Evolutionary conservation across 2,329 filamentous ascomycete genomes (phyloP).

Genomic region (Onygenales sp.): DNA sequence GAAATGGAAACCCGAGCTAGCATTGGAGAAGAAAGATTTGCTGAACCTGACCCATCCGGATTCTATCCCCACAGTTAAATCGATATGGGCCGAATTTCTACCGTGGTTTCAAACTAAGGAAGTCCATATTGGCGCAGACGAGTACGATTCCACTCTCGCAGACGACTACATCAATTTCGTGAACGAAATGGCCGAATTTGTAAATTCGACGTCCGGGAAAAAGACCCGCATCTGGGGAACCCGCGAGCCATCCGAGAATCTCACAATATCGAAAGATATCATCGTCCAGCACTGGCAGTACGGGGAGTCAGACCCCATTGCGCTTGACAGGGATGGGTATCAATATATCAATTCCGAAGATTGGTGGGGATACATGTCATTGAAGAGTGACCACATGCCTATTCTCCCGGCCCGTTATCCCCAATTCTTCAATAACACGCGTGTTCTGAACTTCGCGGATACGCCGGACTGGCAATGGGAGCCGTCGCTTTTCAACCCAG

Average conservation of each 20-base stretch:
- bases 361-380: constrained; percentile 45
- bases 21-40: constrained; percentile 40
- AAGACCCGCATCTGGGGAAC: constrained; percentile 48
- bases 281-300: constrained; percentile 49
- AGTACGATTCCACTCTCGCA: constrained; percentile 35
- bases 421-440: constrained; percentile 37
- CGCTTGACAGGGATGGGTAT: constrained; percentile 39
- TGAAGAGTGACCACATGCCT: constrained; percentile 46
- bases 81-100: constrained; percentile 43
- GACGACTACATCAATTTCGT: constrained; percentile 42
- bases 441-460: constrained; percentile 42
- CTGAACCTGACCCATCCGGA: constrained; percentile 48
- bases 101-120: constrained; percentile 44
- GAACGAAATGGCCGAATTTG: constrained; percentile 40
- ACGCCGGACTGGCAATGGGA: constrained; percentile 36
- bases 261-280: constrained; percentile 36
- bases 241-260: constrained; percentile 35
- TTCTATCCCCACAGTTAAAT: constrained; percentile 43
- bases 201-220: constrained; percentile 35
- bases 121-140: constrained; percentile 45
- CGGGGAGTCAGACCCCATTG: constrained; percentile 43
- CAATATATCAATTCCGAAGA: constrained; percentile 47
- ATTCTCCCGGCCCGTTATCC: constrained; percentile 42
- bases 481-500: constrained; percentile 43
- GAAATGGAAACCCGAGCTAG: constrained; percentile 51